phyloP scores from a whole-genome alignment of 495 filamentous ascomycete genomes.

The Friedmanniomyces simplex region DNA sequence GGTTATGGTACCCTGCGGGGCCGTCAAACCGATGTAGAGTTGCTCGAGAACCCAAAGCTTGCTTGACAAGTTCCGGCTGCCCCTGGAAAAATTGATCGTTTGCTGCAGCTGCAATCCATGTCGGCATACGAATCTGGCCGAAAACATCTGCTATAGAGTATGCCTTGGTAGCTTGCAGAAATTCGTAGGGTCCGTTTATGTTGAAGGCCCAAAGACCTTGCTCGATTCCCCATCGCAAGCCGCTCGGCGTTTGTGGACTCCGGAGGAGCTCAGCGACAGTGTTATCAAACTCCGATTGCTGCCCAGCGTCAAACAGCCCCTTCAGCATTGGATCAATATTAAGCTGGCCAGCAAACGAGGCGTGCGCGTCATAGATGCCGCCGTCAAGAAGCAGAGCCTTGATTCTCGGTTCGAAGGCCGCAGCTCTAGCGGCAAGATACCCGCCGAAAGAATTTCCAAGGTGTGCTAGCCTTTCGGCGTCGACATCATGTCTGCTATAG shows the following conservation, averaged over 20 bases:
- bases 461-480: slow-evolving; percentile 25
- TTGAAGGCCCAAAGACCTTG: slow-evolving; percentile 38
- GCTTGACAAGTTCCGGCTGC: not conserved
- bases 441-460: not conserved
- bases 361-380: slow-evolving; percentile 23
- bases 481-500: slow-evolving; percentile 20
- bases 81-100: not conserved
- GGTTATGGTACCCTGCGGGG: slow-evolving; percentile 9
- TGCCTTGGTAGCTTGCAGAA: slow-evolving; percentile 15
- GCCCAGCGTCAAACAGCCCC: not conserved
- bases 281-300: not conserved
- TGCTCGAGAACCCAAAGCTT: slow-evolving; percentile 6
- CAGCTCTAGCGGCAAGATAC: slow-evolving; percentile 20
- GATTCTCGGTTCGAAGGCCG: slow-evolving; percentile 37
- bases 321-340: not conserved
- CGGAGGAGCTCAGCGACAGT: not conserved
- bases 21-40: slow-evolving; percentile 3
- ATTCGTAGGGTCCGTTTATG: slow-evolving; percentile 27
- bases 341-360: not conserved
- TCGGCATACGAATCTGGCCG: not conserved
- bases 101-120: not conserved
- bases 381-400: slow-evolving; percentile 33
- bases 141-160: slow-evolving; percentile 22
- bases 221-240: slow-evolving; percentile 29
- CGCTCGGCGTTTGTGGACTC: not conserved